Evolutionary conservation across 768 basidiomycete species (phyloP), one percentile per base, ranked within the genome.

Genomic region (Udeniomyces megalosporus): DNA sequence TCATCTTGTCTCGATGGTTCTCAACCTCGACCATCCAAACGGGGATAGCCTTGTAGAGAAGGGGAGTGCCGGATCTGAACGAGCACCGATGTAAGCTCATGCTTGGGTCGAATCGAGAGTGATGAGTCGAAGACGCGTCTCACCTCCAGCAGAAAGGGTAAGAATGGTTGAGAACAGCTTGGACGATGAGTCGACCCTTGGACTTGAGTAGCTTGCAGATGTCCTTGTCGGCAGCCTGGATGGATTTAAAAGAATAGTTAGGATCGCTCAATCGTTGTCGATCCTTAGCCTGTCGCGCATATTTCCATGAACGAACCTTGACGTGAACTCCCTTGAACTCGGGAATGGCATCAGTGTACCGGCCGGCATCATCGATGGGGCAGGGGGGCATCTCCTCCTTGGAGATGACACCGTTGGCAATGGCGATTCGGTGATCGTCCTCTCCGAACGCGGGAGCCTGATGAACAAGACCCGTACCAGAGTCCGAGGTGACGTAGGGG

Each of bases 71-170:
- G 22, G 95, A 97, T 71, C 91, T 92, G 62, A 42, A 42, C 52
- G 35, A 61, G 64, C 28, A 42, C 38, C 29, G 38, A 2, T 8
- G 38, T 42, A 42, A 17, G 17, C 38, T 8, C 38, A 42, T 42
- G 38, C 38, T 8, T 42, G 10, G 38, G 38, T 42, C 10, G 17
- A 17, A 42, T 42, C 38, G 38, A 42, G 17, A 8, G 38, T 42
- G 38, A 42, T 42, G 10, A 42, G 38, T 8, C 38, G 38, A 8
- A 42, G 17, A 42, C 38, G 38, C 38, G 10, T 42, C 71, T 35
- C 64, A 88, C 86, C 91, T 81, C 95, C 95, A 97, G 73, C 95
- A 99, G 79, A 84, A 95, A 12, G 95, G 95, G 71, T 99, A 97
- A 66, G 84, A 84, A 74, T 97, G 95, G 70, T 81, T 84, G 60